A percentile compares a stretch with the other conserved stretches of the same genome.
These are phyloP conservation scores for Biscogniauxia marginata DNA, from an alignment of 2,329 filamentous ascomycete genomes.

Conservation along the genomic window DNA sequence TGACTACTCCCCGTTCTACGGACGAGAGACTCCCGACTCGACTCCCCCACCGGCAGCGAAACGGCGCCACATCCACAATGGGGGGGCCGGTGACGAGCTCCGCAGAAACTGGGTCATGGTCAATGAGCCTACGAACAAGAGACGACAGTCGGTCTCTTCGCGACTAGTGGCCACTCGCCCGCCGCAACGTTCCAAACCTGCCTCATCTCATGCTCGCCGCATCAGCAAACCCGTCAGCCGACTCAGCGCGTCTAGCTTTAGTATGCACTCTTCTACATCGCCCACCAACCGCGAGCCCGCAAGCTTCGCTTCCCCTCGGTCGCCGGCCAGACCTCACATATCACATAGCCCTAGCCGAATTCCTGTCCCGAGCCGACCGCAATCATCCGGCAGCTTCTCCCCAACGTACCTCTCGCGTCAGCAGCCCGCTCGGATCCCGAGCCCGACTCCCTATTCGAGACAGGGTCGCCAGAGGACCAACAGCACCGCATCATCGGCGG, in stretches of 20 bases:
- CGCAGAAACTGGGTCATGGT: slow-evolving; percentile 73
- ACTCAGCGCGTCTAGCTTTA: slow-evolving; percentile 29
- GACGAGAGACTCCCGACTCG: slow-evolving; percentile 36
- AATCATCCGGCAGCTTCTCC: slow-evolving; percentile 23
- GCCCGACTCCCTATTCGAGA: slow-evolving; percentile 25
- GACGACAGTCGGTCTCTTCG: slow-evolving; percentile 21
- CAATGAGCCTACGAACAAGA: slow-evolving; percentile 36
- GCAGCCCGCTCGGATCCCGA: slow-evolving; percentile 29
- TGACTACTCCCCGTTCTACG: slow-evolving; percentile 35
- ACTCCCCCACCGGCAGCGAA: slow-evolving; percentile 51
- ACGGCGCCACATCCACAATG: slow-evolving; percentile 51
- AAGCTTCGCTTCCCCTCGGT: slow-evolving; percentile 52
- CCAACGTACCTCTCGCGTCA: slow-evolving; percentile 19
- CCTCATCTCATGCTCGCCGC: slow-evolving; percentile 37
- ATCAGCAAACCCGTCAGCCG: slow-evolving; percentile 44
- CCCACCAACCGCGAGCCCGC: slow-evolving; percentile 45
- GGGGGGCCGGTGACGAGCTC: slow-evolving; percentile 51
- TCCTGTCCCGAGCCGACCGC: slow-evolving; percentile 36
- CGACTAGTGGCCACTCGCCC: slow-evolving; percentile 22
- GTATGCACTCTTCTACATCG: slow-evolving; percentile 37
- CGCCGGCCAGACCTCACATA: slow-evolving; percentile 32
- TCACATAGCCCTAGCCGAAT: slow-evolving; percentile 42
- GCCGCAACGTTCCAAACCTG: slow-evolving; percentile 32
- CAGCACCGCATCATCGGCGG: slow-evolving; percentile 44
- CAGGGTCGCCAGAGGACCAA: slow-evolving; percentile 44